phyloP scores from a whole-genome alignment of 2,329 filamentous ascomycete species.

The Ampelomyces quisqualis region DNA sequence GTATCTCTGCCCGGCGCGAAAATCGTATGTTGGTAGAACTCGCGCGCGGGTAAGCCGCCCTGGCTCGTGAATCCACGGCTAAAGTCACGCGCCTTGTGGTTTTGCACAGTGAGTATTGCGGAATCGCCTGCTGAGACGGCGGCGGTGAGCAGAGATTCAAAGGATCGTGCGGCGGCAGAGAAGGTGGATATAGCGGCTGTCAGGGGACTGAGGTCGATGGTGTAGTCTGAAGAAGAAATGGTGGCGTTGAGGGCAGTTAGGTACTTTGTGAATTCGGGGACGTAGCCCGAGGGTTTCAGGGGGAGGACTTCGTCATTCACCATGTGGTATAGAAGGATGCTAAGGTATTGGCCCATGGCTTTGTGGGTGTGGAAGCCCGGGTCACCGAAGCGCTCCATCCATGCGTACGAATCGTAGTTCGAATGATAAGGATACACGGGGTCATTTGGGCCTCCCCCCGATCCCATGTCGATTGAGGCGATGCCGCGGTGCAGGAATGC shows the following conservation, averaged over 20 bases:
- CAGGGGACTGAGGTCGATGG: conserved; percentile 36
- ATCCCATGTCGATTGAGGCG: conserved; percentile 47
- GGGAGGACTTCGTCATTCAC: conserved; percentile 44
- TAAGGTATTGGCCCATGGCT: conserved; percentile 52
- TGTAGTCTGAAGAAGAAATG: conserved; percentile 30
- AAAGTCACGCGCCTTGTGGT: conserved; percentile 51
- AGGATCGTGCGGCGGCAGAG: conserved; percentile 28
- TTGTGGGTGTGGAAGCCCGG: conserved; percentile 53
- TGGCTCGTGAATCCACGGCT: conserved; percentile 49
- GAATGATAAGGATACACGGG: conserved; percentile 53
- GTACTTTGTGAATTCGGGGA: conserved; percentile 42
- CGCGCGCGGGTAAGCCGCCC: conserved; percentile 48
- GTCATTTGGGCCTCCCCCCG: conserved; percentile 40
- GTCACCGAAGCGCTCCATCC: conserved; percentile 56
- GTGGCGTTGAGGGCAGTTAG: conserved; percentile 36
- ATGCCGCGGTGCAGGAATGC: conserved; percentile 51
- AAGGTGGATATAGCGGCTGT: conserved; percentile 43
- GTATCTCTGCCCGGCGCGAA: conserved; percentile 51
- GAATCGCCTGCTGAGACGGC: conserved; percentile 33
- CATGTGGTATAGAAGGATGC: conserved; percentile 48
- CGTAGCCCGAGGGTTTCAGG: conserved; percentile 44
- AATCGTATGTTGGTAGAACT: conserved; percentile 51
- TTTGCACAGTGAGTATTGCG: conserved; percentile 41
- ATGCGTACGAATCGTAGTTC: conserved; percentile 52
- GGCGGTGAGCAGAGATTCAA: conserved; percentile 31